Evolutionary conservation across 2,329 filamentous ascomycete genomes (phyloP).

Genomic region (Pseudohalonectria lignicola): DNA sequence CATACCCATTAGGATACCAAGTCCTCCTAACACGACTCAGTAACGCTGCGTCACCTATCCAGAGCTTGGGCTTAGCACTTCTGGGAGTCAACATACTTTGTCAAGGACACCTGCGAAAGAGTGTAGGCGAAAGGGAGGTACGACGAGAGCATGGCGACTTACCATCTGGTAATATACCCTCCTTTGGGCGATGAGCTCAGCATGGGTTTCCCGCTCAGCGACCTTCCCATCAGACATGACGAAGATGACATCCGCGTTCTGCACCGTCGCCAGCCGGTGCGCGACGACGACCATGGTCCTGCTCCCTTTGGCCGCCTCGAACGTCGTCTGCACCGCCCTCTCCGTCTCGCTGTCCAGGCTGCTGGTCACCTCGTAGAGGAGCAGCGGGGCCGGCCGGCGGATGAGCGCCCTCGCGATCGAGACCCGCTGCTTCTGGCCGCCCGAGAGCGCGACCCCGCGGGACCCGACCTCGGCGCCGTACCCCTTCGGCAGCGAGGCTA

Average conservation of each 20-base stretch:
- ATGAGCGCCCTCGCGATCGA: conserved; percentile 55
- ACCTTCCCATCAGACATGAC: conserved; percentile 28
- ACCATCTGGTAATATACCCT: conserved; percentile 4
- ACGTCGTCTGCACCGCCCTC: conserved; percentile 39
- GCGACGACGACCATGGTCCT: conserved; percentile 28
- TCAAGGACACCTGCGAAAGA: not conserved
- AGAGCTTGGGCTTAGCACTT: conserved; percentile 2
- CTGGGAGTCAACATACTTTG: not conserved
- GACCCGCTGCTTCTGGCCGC: conserved; percentile 55
- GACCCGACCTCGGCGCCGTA: conserved; percentile 2
- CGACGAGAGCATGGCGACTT: not conserved
- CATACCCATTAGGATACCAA: no score
- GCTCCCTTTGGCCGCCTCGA: conserved; percentile 29
- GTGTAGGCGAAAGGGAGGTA: not conserved
- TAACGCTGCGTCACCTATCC: conserved; percentile 3
- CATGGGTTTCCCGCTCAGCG: conserved; percentile 29
- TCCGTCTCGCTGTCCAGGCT: conserved; percentile 51
- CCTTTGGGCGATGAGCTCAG: conserved; percentile 14
- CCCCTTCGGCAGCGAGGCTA: conserved; percentile 45
- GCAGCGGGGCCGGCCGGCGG: conserved; percentile 47
- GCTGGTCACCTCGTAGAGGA: conserved; percentile 60
- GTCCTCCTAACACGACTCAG: no score
- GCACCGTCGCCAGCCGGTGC: conserved; percentile 29
- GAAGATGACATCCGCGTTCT: conserved; percentile 30
- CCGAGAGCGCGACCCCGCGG: conserved; percentile 30